Percentiles rank a stretch among this genome's conserved stretches.
phyloP scores from a whole-genome alignment of 176 grass and related monocot genomes.

The Cenchrus purpureus region DNA sequence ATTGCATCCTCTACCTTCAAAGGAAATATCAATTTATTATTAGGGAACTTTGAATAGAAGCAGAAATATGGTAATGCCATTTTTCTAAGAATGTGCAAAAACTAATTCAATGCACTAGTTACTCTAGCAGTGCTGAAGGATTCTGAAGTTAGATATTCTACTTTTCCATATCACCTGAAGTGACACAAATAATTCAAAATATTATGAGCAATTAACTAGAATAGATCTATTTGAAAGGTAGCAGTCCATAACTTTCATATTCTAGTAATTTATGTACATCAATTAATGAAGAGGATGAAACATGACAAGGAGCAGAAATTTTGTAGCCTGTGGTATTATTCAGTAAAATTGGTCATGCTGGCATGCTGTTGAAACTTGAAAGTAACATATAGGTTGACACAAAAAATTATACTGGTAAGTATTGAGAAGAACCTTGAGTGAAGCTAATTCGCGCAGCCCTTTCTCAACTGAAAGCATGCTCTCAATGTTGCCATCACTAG shows the following conservation, averaged over 20 bases:
- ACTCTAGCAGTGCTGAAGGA: constrained; percentile 2
- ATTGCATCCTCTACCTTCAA: constrained; percentile 97
- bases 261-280: constrained; percentile 20
- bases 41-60: constrained; percentile 27
- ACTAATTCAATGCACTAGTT: constrained; percentile 13
- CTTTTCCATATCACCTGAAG: neutral
- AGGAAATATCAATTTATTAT: constrained; percentile 33
- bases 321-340: neutral
- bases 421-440: constrained; percentile 75
- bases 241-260: constrained; percentile 20
- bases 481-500: constrained; percentile 79
- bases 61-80: constrained; percentile 14
- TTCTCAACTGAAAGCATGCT: constrained; percentile 93
- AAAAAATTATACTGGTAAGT: constrained; percentile 30
- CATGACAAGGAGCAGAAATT: neutral
- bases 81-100: constrained; percentile 37
- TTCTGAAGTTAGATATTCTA: constrained; percentile 9
- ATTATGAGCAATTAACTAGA: constrained; percentile 23
- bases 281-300: constrained; percentile 26
- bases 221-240: constrained; percentile 16
- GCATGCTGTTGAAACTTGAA: constrained; percentile 42
- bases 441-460: constrained; percentile 94
- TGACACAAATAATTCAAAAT: constrained; percentile 9
- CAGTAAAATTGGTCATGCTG: constrained; percentile 18
- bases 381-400: constrained; percentile 15